Evolutionary conservation across 2,329 filamentous ascomycete species (phyloP), one percentile per base, ranked within the genome.

Genomic region (Cordyceps fumosorosea): DNA sequence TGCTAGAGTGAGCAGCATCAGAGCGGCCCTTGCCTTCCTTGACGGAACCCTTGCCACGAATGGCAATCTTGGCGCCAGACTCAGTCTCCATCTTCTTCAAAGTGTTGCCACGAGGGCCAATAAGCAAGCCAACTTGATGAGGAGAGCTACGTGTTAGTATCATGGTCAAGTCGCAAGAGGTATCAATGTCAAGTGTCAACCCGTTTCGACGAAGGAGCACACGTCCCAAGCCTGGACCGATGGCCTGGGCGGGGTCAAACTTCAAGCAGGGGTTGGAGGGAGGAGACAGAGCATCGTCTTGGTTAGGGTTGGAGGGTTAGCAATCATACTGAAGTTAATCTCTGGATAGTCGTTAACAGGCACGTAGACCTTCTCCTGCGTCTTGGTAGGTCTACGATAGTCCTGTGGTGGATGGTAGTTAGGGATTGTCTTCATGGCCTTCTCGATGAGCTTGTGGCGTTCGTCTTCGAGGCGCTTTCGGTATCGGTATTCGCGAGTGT

Each of bases 251-350:
- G 69, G 29, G 75, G 75, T 75, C 77, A 75, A 72, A 75, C 76
- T 77, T 77, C 74, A 78, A 73, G 71, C 65, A 70, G 68, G 48
- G 64, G 54, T 45, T 50, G 50, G 60, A 51, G 12, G 57, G 58
- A 58, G 54, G 47, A 60, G 62, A 60, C 50, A 56, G 47, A 60
- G 45, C 63, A 64, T 62, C 62, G 63, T 69, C 79, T 75, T 80
- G 78, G 80, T 89, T 88, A 89, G 87, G 81, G 87, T 90, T 89
- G 88, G 87, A 92, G 91, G 92, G 91, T 96, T 96, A 96, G 93
- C 89, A 93, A 95, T 93, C 93, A 93, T 97, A 99, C 95, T 99
- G 91, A 99, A 99, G 89, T 99, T 99, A 88, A 99, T 98, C 80
- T 99, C 95, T 84, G 95, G 95, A 78, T 99, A 99, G 80, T 99